These are phyloP conservation scores for Tulasnella sp. DNA, from an alignment of 768 basidiomycete species.

Conservation along the genomic window DNA sequence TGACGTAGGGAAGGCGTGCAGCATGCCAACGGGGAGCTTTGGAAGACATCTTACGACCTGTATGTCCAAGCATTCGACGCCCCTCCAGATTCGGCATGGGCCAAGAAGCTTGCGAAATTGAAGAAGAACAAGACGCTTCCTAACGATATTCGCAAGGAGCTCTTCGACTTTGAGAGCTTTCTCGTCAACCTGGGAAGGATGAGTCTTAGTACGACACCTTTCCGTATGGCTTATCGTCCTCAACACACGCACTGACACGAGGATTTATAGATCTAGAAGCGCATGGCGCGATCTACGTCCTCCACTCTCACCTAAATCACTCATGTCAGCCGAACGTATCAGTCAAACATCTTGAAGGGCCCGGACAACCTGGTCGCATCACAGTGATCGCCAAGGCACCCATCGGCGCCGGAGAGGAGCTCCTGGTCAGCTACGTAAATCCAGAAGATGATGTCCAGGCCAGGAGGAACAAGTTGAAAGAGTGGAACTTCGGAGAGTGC, in stretches of 20 bases:
- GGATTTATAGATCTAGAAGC: slow-evolving; percentile 56
- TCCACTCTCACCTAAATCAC: slow-evolving; percentile 86
- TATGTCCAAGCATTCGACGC: slow-evolving; percentile 53
- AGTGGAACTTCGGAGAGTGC: slow-evolving; percentile 71
- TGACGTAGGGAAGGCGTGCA: slow-evolving; percentile 19
- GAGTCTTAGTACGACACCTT: slow-evolving; percentile 55
- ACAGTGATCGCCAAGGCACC: slow-evolving; percentile 55
- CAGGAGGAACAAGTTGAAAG: slow-evolving; percentile 37
- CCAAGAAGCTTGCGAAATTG: slow-evolving; percentile 45
- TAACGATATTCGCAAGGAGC: slow-evolving; percentile 39
- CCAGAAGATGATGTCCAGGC: slow-evolving; percentile 30
- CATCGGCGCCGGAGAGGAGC: slow-evolving; percentile 63
- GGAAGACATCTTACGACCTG: slow-evolving; percentile 54
- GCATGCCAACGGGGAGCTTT: slow-evolving; percentile 26
- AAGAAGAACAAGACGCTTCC: slow-evolving; percentile 35
- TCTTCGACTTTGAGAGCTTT: slow-evolving; percentile 73
- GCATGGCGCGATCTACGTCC: slow-evolving; percentile 74
- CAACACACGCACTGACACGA: not conserved
- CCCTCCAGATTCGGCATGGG: slow-evolving; percentile 38
- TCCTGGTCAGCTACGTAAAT: slow-evolving; percentile 69
- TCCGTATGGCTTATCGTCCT: not conserved
- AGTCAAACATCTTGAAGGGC: slow-evolving; percentile 63
- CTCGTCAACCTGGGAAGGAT: slow-evolving; percentile 62
- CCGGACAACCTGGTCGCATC: slow-evolving; percentile 60
- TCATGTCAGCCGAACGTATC: slow-evolving; percentile 70